A percentile compares a stretch with the other conserved stretches of the same genome.
These are phyloP conservation scores for Amorphotheca resinae DNA, from an alignment of 495 filamentous ascomycete species.

Conservation along the genomic window DNA sequence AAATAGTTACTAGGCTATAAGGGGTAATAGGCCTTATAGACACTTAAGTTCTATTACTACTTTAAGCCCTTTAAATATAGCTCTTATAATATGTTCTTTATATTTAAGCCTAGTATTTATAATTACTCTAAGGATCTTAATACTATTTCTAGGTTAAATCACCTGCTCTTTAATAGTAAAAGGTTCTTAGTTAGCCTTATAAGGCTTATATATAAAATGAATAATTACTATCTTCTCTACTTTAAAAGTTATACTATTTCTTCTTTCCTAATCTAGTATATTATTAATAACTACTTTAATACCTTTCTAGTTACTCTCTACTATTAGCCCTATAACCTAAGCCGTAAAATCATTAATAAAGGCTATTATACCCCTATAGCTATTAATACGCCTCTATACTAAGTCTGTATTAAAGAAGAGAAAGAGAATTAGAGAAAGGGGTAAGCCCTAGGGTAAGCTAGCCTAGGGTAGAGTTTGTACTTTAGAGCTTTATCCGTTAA, in stretches of 20 bases:
- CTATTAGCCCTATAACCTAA: not conserved
- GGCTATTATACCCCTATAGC: not conserved
- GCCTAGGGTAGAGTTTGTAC: constrained; percentile 6
- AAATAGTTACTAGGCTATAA: constrained; percentile 24
- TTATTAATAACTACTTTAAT: not conserved
- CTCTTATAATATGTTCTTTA: not conserved
- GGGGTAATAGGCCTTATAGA: constrained; percentile 20
- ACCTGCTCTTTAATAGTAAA: not conserved
- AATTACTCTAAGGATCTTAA: not conserved
- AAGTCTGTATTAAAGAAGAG: not conserved
- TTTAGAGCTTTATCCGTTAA: constrained; percentile 14
- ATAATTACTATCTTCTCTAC: not conserved
- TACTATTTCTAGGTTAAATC: not conserved
- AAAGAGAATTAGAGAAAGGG: not conserved
- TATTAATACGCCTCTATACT: not conserved
- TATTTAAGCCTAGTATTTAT: not conserved
- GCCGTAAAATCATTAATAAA: not conserved
- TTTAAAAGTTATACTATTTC: not conserved
- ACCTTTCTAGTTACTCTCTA: not conserved
- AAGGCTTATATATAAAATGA: not conserved
- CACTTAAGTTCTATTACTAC: constrained; percentile 24
- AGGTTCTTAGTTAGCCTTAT: not conserved
- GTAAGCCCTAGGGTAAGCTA: not conserved
- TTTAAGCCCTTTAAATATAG: constrained; percentile 22
- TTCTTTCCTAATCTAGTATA: not conserved